Evolutionary conservation across 768 basidiomycete genomes (phyloP), one percentile per base, ranked within the genome.

Genomic region (Postia placenta): DNA sequence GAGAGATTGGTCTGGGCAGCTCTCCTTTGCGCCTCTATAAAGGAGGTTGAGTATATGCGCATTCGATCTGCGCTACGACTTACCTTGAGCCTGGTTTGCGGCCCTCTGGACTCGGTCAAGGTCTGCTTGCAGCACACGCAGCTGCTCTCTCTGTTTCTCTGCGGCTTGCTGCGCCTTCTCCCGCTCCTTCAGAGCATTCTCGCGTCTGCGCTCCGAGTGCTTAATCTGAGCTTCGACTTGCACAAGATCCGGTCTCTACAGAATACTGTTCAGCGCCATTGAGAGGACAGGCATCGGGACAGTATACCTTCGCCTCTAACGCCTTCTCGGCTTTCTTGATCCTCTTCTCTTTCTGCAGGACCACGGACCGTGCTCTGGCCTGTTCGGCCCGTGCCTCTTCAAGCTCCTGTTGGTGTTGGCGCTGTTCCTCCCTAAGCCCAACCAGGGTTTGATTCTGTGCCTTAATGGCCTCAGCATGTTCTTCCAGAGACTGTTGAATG

Each of bases 241-340:
- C 23, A 92, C 81, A 2, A 98, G 74, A 41, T 88, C 87, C 2
- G 96, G 94, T 68, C 80, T 80, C 92, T 95, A 53, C 26, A 37
- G 36, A 26, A 42, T 11, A 15, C n/a, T 14, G 22, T 15, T 11
- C 11, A 25, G 43, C 17, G 36, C 26, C 2, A 37, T 49, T 3
- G 15, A 47, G 30, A 12, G 22, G 24, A 35, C 24, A 5, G 36
- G 15, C 14, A 45, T n/a, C 11, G n/a, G 2, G 20, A 17, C 25
- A 19, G 58, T 74, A 33, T 30, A 86, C 93, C 72, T 89, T 91
- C 14, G 75, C 80, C 50, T 97, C 95, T 7, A 94, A 66, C 0
- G 81, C 73, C 65, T 94, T 97, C 67, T 97, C 94, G 1, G 85
- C 85, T 64, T 86, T 89, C 71, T 96, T 96, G 50, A 95, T 83